Percentiles rank a stretch among this genome's conserved stretches.
phyloP scores from a whole-genome alignment of 768 basidiomycete genomes.

The Lenzites betulinus region DNA sequence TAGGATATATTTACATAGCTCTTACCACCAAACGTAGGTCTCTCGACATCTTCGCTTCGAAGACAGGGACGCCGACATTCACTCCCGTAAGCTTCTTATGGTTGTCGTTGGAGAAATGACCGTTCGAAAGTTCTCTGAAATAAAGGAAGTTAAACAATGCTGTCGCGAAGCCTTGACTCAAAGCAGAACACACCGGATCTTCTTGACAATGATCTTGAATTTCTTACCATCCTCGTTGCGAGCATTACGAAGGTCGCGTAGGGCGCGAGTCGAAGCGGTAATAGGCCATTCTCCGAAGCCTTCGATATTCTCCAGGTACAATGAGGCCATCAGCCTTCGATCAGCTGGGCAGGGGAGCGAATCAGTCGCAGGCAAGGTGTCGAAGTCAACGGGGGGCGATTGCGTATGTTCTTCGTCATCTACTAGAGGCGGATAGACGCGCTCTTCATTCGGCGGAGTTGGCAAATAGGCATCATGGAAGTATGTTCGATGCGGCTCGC shows the following conservation, averaged over 20 bases:
- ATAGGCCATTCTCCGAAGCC: conserved; percentile 67
- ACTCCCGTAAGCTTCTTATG: conserved; percentile 57
- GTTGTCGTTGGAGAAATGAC: conserved; percentile 69
- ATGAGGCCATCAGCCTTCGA: conserved; percentile 58
- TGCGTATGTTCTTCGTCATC: conserved; percentile 13
- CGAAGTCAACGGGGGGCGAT: conserved; percentile 42
- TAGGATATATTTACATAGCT: conserved; percentile 6
- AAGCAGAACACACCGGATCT: conserved; percentile 53
- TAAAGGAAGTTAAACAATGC: neutral
- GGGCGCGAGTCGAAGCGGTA: conserved; percentile 53
- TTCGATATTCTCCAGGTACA: conserved; percentile 56
- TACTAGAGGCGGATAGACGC: neutral
- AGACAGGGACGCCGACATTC: conserved; percentile 55
- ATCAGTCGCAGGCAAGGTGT: too few species aligned
- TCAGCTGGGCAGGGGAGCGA: too few species aligned
- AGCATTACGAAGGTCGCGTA: conserved; percentile 49
- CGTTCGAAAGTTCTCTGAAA: conserved; percentile 64
- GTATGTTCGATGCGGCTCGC: neutral
- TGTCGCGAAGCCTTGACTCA: neutral
- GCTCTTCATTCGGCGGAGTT: neutral
- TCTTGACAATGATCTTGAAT: conserved; percentile 60
- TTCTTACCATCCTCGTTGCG: conserved; percentile 44
- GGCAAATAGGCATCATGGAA: conserved; percentile 15
- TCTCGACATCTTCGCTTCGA: conserved; percentile 65
- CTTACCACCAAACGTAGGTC: conserved; percentile 31